Base-by-base conservation (phyloP, 371 early-diverging fungal species). In the Syncephalastrum racemosum region DNA sequence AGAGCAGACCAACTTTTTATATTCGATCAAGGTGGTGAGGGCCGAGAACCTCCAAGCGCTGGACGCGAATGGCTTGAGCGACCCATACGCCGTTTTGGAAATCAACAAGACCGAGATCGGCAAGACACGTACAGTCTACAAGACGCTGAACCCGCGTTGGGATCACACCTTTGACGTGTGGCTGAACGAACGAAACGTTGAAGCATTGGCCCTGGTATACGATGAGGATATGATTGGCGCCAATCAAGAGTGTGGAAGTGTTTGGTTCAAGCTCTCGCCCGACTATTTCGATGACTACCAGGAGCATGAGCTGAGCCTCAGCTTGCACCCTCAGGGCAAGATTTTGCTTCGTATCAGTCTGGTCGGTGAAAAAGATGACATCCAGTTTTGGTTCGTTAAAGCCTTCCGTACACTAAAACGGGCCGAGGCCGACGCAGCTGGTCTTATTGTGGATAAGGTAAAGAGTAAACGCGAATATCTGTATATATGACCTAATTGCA, bases 291-390 rank as follows among this genome's bases (percentile, higher is more conserved):
- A 81, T 42, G 83, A 84, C 53, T 88, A 82, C 52, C 88, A 87
- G 58, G 88, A 92, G 0, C 91, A 91, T 50, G 96, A 96, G 56
- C 69, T 95, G 8, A 86, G 82, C 56, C 77, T 96, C 51, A 91
- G 92, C 48, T 59, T 96, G 56, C 88, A 88, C 48, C 93, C 93
- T 22, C 87, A 92, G 56, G 97, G 97, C 0, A 82, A 87, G 20
- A 62, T 96, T 27, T 58, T 91, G 49, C 56, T 96, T 27, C 84
- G 94, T 14, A 77, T 95, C 36, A 93, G 91, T 16, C 84, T 95
- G 83, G 93, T 93, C 54, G 92, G 92, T 36, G 96, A 94, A 73
- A 87, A 88, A 43, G 94, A 94, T 45, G 96, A 95, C 59, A 86
- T 90, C 12, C 94, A 93, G 64, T 96, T 94, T 66, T 94, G 92